Base-by-base conservation (phyloP, 1,284 basidiomycete genomes). In the Cutaneotrichosporon daszewskae region DNA sequence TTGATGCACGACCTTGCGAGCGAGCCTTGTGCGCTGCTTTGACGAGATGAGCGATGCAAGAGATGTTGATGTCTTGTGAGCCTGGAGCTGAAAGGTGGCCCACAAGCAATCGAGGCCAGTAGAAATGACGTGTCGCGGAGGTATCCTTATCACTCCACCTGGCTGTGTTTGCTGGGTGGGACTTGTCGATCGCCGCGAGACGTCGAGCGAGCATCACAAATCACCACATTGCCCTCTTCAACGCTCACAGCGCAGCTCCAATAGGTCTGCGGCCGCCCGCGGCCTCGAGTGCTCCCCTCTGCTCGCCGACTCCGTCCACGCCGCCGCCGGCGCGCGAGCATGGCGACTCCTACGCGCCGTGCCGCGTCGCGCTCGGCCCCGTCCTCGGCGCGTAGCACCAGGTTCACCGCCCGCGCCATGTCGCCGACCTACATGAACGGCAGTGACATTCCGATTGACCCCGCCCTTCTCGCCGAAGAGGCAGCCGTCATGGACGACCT, bases 261-360 rank as follows among this genome's bases (percentile, higher is more conserved):
- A n/a, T n/a, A n/a, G n/a, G n/a, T n/a, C n/a, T n/a, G 28, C 17
- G 35, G 39, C 31, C 36, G 12, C 18, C 28, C 46, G 32, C 31
- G 29, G 39, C 26, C 27, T n/a, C n/a, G n/a, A n/a, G n/a, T n/a
- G n/a, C n/a, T n/a, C n/a, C n/a, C 5, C 23, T 25, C 23, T 18
- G 31, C 18, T 17, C 39, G 32, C 29, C 32, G 39, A 8, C 31
- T 25, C n/a, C n/a, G n/a, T n/a, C n/a, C n/a, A n/a, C n/a, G n/a
- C n/a, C n/a, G n/a, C n/a, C n/a, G n/a, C n/a, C n/a, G n/a, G n/a
- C n/a, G n/a, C n/a, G n/a, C n/a, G 43, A 43, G 27, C 25, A 47
- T 45, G 43, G 47, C 34, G 27, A 54, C 47, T 37, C 48, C 48
- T 32, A 48, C 48, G 37, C 45, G 48, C 19, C 41, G 47, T 14